Evolutionary conservation across 768 basidiomycete species (phyloP).

Genomic region (Collybiopsis luxurians): DNA sequence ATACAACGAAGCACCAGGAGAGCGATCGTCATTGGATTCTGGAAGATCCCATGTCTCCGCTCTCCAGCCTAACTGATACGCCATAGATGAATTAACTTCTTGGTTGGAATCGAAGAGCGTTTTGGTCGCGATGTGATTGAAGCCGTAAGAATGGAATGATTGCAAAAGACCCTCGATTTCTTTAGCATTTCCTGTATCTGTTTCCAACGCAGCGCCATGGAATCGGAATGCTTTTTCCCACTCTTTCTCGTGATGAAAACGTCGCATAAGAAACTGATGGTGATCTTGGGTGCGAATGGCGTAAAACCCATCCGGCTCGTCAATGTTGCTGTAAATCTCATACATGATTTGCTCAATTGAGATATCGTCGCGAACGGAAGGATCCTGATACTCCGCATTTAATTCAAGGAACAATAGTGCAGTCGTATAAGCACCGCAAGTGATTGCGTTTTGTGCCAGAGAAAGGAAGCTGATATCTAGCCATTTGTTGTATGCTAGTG

Average conservation of each 20-base stretch:
- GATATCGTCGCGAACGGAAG: constrained; percentile 23
- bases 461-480: constrained; percentile 71
- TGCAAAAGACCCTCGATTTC: constrained; percentile 68
- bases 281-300: constrained; percentile 81
- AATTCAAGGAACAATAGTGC: constrained; percentile 89
- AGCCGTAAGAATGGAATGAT: constrained; percentile 87
- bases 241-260: constrained; percentile 90
- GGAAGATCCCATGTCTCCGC: constrained; percentile 96
- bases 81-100: constrained; percentile 43
- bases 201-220: constrained; percentile 83
- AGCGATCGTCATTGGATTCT: constrained; percentile 39
- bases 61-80: constrained; percentile 87
- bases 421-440: constrained; percentile 84
- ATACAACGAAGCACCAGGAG: constrained; percentile 65
- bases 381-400: constrained; percentile 46
- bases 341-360: constrained; percentile 73
- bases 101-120: constrained; percentile 42
- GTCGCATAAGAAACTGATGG: constrained; percentile 75
- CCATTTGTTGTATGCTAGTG: constrained; percentile 72
- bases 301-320: constrained; percentile 98
- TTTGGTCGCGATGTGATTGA: constrained; percentile 80
- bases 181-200: constrained; percentile 36
- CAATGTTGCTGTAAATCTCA: constrained; percentile 91
- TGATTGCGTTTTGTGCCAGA: constrained; percentile 69
- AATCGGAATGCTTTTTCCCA: constrained; percentile 91